Conservation (phyloP, 345 rosid species). For the Acer negundo region DNA sequence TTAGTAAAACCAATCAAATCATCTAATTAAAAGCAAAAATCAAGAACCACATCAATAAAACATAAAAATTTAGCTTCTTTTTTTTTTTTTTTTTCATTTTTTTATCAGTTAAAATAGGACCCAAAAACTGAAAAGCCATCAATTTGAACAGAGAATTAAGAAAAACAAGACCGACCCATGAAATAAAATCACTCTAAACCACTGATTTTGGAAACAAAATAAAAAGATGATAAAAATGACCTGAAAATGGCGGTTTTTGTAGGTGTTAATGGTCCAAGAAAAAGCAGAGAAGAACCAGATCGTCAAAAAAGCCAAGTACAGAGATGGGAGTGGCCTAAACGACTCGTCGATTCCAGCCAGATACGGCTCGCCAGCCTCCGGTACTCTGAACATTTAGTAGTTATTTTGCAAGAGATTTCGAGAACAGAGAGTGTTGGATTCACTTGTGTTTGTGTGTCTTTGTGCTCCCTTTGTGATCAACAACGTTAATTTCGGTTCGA, state of each 20-base stretch:
- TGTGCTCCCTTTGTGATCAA: neutral
- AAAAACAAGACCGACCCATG: neutral
- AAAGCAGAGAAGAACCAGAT: slow-evolving; percentile 83
- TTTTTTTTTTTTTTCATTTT: neutral
- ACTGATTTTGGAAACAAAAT: neutral
- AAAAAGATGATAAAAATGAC: slow-evolving; percentile 19
- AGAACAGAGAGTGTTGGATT: neutral
- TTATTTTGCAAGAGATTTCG: neutral
- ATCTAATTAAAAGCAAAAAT: neutral
- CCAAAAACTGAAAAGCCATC: neutral
- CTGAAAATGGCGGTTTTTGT: slow-evolving; percentile 77
- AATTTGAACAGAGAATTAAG: neutral
- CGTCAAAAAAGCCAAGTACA: slow-evolving; percentile 63
- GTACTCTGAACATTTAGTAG: slow-evolving; percentile 3
- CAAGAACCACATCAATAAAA: neutral
- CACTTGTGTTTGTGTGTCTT: neutral
- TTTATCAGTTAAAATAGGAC: neutral
- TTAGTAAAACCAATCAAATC: neutral
- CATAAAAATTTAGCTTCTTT: neutral
- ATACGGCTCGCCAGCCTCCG: slow-evolving; percentile 27
- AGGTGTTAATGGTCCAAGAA: slow-evolving; percentile 87
- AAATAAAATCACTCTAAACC: slow-evolving; percentile 7
- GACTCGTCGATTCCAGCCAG: slow-evolving; percentile 56
- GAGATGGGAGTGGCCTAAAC: slow-evolving; percentile 71
- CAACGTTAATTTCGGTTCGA: neutral